Evolutionary conservation across 768 basidiomycete genomes (phyloP).

Genomic region (Boletus huronensis): DNA sequence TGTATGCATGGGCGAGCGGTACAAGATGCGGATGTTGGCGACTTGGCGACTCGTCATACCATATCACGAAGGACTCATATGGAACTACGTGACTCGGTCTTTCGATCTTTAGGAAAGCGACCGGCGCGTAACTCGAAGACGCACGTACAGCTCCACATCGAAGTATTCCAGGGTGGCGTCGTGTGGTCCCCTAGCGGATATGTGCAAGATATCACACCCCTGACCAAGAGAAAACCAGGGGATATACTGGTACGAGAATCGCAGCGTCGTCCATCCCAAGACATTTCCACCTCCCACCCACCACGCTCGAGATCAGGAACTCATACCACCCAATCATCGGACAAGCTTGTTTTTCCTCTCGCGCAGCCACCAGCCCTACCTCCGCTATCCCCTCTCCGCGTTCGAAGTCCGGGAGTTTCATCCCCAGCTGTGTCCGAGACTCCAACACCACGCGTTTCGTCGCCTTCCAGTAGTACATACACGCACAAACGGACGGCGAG

Average conservation of each 20-base stretch:
- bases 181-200: constrained; percentile 31
- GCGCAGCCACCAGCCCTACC: constrained; percentile 4
- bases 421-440: constrained; percentile 18
- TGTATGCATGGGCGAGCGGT: constrained; percentile 3
- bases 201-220: constrained; percentile 12
- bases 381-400: constrained; percentile 15
- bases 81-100: constrained; percentile 16
- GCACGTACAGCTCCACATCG: constrained; percentile 35
- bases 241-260: neutral
- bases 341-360: constrained; percentile 2
- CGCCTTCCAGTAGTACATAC: constrained; percentile 2
- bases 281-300: neutral
- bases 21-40: neutral
- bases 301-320: constrained; percentile 21
- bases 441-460: constrained; percentile 13
- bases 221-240: neutral
- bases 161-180: constrained; percentile 31
- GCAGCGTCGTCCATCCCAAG: neutral
- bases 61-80: constrained; percentile 20
- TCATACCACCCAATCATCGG: constrained; percentile 1
- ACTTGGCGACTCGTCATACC: neutral
- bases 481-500: constrained; percentile 19
- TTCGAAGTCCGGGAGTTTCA: constrained; percentile 17
- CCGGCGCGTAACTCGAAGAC: constrained; percentile 23
- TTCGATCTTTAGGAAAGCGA: constrained; percentile 10